Evolutionary conservation across 2,329 filamentous ascomycete genomes (phyloP).

Genomic region (Fusarium pseudograminearum): DNA sequence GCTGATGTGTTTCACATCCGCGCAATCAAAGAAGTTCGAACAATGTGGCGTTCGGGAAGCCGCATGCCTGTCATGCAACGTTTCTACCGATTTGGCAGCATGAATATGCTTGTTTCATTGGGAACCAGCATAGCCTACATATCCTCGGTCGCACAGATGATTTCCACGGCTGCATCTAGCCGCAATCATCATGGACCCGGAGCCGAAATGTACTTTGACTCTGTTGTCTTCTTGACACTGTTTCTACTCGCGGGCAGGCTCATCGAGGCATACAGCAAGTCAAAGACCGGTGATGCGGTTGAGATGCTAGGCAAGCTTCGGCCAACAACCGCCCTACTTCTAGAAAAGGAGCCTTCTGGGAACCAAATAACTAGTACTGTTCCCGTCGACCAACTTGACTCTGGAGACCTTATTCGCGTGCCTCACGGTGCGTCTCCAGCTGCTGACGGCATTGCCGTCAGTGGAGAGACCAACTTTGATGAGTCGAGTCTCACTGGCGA

Average conservation of each 20-base stretch:
- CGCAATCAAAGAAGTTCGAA: slow-evolving; percentile 80
- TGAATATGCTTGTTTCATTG: slow-evolving; percentile 93
- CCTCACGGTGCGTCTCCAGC: slow-evolving; percentile 85
- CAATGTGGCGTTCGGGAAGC: slow-evolving; percentile 82
- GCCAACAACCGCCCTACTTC: slow-evolving; percentile 79
- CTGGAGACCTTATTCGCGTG: slow-evolving; percentile 79
- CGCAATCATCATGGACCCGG: slow-evolving; percentile 32
- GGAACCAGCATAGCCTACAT: slow-evolving; percentile 91
- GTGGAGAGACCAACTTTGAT: slow-evolving; percentile 78
- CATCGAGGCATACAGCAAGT: slow-evolving; percentile 91
- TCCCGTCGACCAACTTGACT: slow-evolving; percentile 77
- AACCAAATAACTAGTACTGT: slow-evolving; percentile 57
- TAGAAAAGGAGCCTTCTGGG: slow-evolving; percentile 60
- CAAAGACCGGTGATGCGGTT: slow-evolving; percentile 88
- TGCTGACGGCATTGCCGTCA: slow-evolving; percentile 78
- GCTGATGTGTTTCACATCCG: slow-evolving; percentile 87
- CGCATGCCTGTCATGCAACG: slow-evolving; percentile 77
- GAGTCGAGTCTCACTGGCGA: slow-evolving; percentile 92
- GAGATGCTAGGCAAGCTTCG: slow-evolving; percentile 81
- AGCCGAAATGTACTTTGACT: slow-evolving; percentile 82
- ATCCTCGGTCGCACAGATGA: slow-evolving; percentile 82
- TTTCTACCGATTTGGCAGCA: slow-evolving; percentile 94
- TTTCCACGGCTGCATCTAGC: slow-evolving; percentile 65
- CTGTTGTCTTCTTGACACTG: slow-evolving; percentile 90
- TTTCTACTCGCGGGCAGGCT: slow-evolving; percentile 83